phyloP scores from a whole-genome alignment of 441 rosid genomes.

The Croton laevigatus region DNA sequence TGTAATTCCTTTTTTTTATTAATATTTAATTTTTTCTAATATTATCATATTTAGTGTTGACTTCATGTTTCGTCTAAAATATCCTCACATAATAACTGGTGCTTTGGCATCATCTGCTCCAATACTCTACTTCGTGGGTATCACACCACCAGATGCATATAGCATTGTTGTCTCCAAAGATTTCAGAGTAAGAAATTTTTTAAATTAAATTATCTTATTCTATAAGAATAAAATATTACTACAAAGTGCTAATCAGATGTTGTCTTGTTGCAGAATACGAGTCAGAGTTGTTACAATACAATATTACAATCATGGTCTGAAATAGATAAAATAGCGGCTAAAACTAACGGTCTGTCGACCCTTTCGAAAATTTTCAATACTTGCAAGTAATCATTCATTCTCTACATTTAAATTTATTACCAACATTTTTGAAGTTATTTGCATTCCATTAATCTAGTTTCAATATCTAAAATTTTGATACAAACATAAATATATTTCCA shows the following conservation, averaged over 20 bases:
- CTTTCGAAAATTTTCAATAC: constrained; percentile 20
- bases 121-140: constrained; percentile 46
- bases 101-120: constrained; percentile 75
- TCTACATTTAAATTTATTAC: no score
- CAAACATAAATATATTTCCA: no score
- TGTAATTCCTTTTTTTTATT: no score
- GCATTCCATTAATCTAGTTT: neutral
- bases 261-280: constrained; percentile 16
- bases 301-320: constrained; percentile 24
- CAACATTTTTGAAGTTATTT: neutral
- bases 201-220: no score
- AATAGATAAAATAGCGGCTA: constrained; percentile 19
- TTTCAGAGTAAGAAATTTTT: constrained; percentile 36
- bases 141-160: constrained; percentile 47
- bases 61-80: constrained; percentile 54
- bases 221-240: neutral
- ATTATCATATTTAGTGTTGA: constrained; percentile 30
- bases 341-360: constrained; percentile 10
- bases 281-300: constrained; percentile 26
- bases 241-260: neutral
- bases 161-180: constrained; percentile 40
- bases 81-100: constrained; percentile 46
- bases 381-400: neutral
- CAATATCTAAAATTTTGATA: no score
- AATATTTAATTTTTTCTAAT: no score